Percentiles rank a stretch among this genome's conserved stretches.
Conservation (phyloP, 345 rosid genomes). For the Populus davidiana region DNA sequence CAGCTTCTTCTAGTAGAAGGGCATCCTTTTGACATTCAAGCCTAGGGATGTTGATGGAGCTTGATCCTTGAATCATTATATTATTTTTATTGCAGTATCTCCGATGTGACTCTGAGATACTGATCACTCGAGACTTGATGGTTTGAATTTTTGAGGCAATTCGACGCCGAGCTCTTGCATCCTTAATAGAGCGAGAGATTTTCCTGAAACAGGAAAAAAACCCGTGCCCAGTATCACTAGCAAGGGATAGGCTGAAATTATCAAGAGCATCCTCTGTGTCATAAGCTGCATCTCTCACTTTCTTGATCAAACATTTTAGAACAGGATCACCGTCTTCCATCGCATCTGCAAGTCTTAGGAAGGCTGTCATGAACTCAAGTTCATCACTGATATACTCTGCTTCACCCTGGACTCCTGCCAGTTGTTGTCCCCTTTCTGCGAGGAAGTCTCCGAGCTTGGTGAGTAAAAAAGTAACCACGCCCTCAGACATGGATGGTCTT, state of each 20-base stretch:
- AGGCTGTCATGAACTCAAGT: slow-evolving; percentile 29
- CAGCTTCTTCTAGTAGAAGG: slow-evolving; percentile 24
- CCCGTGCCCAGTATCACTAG: slow-evolving; percentile 2
- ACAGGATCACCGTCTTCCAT: slow-evolving; percentile 17
- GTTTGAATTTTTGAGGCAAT: slow-evolving; percentile 22
- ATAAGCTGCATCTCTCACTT: slow-evolving; percentile 28
- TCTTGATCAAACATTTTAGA: slow-evolving; percentile 17
- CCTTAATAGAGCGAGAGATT: slow-evolving; percentile 8
- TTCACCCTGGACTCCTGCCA: slow-evolving; percentile 21
- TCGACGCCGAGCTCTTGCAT: slow-evolving; percentile 19
- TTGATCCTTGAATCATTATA: slow-evolving; percentile 7
- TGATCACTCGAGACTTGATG: slow-evolving; percentile 12
- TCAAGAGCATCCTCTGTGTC: slow-evolving; percentile 35
- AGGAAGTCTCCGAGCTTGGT: slow-evolving; percentile 28
- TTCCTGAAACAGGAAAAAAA: not conserved
- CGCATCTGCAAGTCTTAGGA: slow-evolving; percentile 25
- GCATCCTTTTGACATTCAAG: slow-evolving; percentile 20
- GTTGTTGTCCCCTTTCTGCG: slow-evolving; percentile 7
- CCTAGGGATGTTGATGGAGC: not conserved
- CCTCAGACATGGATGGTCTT: slow-evolving; percentile 26
- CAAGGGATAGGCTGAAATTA: slow-evolving; percentile 16
- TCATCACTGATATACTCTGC: slow-evolving; percentile 22
- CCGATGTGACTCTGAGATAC: slow-evolving; percentile 9
- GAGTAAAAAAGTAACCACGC: slow-evolving; percentile 21
- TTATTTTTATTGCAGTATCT: slow-evolving; percentile 14